Evolutionary conservation across 768 basidiomycete genomes (phyloP).

Genomic region (Kockovaella imperatae): DNA sequence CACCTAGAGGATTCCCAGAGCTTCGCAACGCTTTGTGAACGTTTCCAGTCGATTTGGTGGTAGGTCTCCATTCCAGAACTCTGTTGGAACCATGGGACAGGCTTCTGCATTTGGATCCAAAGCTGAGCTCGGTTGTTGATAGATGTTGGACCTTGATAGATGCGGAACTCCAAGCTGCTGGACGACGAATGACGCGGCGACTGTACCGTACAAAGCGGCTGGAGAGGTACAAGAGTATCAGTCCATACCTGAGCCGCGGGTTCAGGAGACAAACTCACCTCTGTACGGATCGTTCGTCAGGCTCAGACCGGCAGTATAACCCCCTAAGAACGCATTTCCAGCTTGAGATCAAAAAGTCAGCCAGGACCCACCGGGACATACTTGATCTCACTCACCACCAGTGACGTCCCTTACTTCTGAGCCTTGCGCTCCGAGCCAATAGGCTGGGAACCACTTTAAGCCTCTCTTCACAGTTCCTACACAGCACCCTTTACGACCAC

Average conservation of each 20-base stretch:
- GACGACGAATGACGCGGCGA: conserved; percentile 35
- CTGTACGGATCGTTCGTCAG: conserved; percentile 19
- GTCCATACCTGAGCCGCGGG: not conserved
- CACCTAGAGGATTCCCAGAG: not conserved
- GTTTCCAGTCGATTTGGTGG: conserved; percentile 14
- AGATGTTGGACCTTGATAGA: too few species aligned
- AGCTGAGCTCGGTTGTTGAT: not conserved
- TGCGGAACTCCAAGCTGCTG: conserved; percentile 33
- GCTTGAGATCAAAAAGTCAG: conserved; percentile 12
- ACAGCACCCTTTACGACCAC: conserved; percentile 24
- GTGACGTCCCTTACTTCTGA: conserved; percentile 27
- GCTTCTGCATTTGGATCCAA: too few species aligned
- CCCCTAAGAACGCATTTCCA: conserved; percentile 36
- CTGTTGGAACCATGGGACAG: not conserved
- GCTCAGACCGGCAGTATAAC: conserved; percentile 28
- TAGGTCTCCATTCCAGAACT: conserved; percentile 28
- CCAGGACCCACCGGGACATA: not conserved
- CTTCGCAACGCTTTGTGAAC: conserved; percentile 4
- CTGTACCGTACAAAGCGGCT: conserved; percentile 34
- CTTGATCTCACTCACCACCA: conserved; percentile 24
- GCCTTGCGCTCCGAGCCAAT: conserved; percentile 13
- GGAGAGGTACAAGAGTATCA: conserved; percentile 5
- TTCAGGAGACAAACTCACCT: conserved; percentile 14
- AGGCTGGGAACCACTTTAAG: conserved; percentile 33
- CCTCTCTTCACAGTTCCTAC: conserved; percentile 23